Conservation (phyloP, 2,329 filamentous ascomycete species). For the Tricladium varicosporioides region DNA sequence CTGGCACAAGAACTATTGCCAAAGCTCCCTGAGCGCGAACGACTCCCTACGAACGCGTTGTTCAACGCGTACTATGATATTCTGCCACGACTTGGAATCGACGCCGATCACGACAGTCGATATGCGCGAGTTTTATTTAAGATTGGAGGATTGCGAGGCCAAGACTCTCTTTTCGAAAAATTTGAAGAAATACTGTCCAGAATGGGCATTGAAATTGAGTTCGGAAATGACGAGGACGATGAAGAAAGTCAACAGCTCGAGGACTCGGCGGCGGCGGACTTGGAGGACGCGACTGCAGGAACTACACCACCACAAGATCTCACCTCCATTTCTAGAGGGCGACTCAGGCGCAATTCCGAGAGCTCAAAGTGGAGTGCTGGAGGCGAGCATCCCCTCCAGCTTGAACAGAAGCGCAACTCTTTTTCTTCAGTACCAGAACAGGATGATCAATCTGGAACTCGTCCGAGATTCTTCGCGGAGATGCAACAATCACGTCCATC, state of each 20-base stretch:
- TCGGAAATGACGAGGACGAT: slow-evolving; percentile 40
- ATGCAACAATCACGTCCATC: slow-evolving; percentile 5
- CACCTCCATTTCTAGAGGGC: slow-evolving; percentile 7
- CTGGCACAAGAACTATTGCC: slow-evolving; percentile 65
- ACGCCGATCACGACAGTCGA: slow-evolving; percentile 71
- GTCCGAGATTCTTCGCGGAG: slow-evolving; percentile 17
- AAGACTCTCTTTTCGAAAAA: slow-evolving; percentile 61
- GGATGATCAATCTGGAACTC: slow-evolving; percentile 4
- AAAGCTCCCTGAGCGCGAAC: slow-evolving; percentile 55
- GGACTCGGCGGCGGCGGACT: slow-evolving; percentile 2
- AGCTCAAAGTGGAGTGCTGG: slow-evolving; percentile 30
- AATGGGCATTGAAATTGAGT: slow-evolving; percentile 71
- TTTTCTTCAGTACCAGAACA: slow-evolving; percentile 18
- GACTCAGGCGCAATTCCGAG: slow-evolving; percentile 34
- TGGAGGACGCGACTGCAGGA: slow-evolving; percentile 10
- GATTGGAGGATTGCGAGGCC: slow-evolving; percentile 64
- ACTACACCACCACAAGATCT: slow-evolving; percentile 17
- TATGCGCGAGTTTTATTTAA: slow-evolving; percentile 78
- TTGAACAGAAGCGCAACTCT: slow-evolving; percentile 25
- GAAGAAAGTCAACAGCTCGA: slow-evolving; percentile 17
- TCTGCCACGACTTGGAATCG: slow-evolving; percentile 66
- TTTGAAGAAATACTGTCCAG: slow-evolving; percentile 66
- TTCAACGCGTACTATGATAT: slow-evolving; percentile 79
- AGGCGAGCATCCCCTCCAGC: slow-evolving; percentile 11
- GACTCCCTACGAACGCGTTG: slow-evolving; percentile 71